phyloP scores from a whole-genome alignment of 345 rosid species.

The Triadica sebifera region DNA sequence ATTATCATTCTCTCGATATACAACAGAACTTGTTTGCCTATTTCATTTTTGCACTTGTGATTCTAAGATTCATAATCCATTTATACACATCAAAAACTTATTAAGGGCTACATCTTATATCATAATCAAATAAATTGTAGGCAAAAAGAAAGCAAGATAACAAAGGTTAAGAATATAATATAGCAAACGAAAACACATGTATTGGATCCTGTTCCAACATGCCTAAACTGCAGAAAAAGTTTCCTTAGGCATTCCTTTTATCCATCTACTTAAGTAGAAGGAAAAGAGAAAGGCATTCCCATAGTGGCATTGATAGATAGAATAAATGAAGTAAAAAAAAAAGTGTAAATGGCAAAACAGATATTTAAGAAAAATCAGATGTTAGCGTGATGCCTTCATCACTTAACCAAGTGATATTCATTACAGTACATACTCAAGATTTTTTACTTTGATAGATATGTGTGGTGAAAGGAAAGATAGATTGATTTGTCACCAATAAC shows the following conservation, averaged over 20 bases:
- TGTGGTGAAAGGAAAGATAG: not conserved
- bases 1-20: not conserved
- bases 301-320: not conserved
- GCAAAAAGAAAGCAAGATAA: not conserved
- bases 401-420: not conserved
- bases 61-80: not conserved
- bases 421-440: not conserved
- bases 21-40: not conserved
- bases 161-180: not conserved
- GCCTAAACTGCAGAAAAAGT: too few species aligned
- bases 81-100: not conserved
- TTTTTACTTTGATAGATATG: not conserved
- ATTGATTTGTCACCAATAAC: constrained; percentile 2
- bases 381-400: not conserved
- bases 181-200: too few species aligned
- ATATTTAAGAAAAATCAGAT: not conserved
- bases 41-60: not conserved
- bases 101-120: not conserved
- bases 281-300: not conserved
- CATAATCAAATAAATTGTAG: not conserved
- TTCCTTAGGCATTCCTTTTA: not conserved
- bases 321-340: not conserved
- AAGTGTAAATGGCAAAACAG: not conserved
- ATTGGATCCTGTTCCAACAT: too few species aligned
- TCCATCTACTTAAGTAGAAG: not conserved